phyloP scores from a whole-genome alignment of 1,284 basidiomycete species.

The Jaminaea rosea region DNA sequence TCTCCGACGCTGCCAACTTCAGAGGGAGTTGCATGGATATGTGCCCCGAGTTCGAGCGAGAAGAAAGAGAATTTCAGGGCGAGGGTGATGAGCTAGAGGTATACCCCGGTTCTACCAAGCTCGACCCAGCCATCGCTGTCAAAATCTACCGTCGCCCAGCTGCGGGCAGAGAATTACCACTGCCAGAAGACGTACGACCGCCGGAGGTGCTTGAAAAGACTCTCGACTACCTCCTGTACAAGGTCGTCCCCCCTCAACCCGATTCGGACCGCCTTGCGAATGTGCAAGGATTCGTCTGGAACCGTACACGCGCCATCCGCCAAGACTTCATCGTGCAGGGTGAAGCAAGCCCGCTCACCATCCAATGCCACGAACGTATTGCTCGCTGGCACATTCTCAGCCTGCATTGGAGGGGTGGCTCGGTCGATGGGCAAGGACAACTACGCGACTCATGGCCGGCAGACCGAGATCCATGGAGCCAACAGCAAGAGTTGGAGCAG shows the following conservation, averaged over 20 bases:
- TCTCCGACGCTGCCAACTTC: constrained; percentile 80
- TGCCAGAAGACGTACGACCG: constrained; percentile 86
- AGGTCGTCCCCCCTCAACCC: constrained; percentile 59
- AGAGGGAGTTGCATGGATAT: constrained; percentile 84
- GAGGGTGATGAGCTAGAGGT: constrained; percentile 79
- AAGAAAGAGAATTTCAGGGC: constrained; percentile 79
- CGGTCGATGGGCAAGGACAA: constrained; percentile 49
- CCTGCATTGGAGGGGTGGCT: constrained; percentile 56
- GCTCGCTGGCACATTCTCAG: constrained; percentile 86
- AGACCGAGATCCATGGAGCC: background rate
- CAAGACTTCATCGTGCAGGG: constrained; percentile 94
- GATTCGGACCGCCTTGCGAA: constrained; percentile 55
- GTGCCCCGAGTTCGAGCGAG: constrained; percentile 88
- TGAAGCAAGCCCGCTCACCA: constrained; percentile 64
- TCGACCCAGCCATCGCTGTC: constrained; percentile 78
- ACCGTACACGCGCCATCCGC: constrained; percentile 78
- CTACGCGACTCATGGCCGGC: constrained; percentile 41
- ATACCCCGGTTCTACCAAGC: constrained; percentile 52
- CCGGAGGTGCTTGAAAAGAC: constrained; percentile 67
- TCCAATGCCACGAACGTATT: constrained; percentile 85
- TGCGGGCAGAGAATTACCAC: constrained; percentile 72
- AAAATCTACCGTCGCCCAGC: constrained; percentile 85
- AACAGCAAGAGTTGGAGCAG: constrained; percentile 1
- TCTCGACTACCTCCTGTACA: constrained; percentile 81
- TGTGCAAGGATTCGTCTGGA: constrained; percentile 78